Base-by-base conservation (phyloP, 1,284 basidiomycete genomes). In the Rhizoctonia solani region DNA sequence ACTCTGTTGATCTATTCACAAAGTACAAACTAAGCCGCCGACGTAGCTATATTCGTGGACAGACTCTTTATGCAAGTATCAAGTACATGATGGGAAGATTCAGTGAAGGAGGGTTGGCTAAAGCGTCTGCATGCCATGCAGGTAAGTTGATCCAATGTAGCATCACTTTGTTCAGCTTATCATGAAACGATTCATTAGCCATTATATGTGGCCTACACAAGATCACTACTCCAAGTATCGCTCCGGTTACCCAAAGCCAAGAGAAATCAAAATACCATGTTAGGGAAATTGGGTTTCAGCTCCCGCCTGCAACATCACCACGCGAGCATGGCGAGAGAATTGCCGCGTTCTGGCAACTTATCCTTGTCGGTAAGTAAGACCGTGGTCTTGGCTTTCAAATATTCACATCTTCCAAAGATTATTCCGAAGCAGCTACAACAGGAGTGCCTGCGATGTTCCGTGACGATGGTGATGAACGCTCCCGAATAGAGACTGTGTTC, bases 291-390 rank as follows among this genome's bases (percentile, higher is more conserved):
- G 50, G 53, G 19, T 65, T 53, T 46, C 37, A 54, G n/a, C 61
- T 65, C 25, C 23, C 2, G 19, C 61, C 49, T 41, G 49, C 61
- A 44, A 23, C 2, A 11, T 65, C 50, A 30, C 34, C 61, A 13
- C 49, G 61, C 13, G 61, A 65, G n/a, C 61, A 65, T 23, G 61
- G 61, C 1, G 61, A 65, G n/a, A 44, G 61, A 13, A 65, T 65
- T 41, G 61, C 61, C 42, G 61, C 61, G 27, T 65, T 65, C 42
- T 65, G 61, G 61, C 61, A 65, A 23, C 50, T 65, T 1, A 32
- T 65, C 13, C 34, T 65, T 11, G 61, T 65, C 8, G 61, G 61
- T 34, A 27, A 65, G 61, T 65, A 29, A 19, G 29, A 30, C 16
- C 2, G 14, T 44, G 39, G 11, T 21, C 5, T 1, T 42, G 11